Conservation (phyloP, 768 basidiomycete genomes). For the Sarcodon aspratus region DNA sequence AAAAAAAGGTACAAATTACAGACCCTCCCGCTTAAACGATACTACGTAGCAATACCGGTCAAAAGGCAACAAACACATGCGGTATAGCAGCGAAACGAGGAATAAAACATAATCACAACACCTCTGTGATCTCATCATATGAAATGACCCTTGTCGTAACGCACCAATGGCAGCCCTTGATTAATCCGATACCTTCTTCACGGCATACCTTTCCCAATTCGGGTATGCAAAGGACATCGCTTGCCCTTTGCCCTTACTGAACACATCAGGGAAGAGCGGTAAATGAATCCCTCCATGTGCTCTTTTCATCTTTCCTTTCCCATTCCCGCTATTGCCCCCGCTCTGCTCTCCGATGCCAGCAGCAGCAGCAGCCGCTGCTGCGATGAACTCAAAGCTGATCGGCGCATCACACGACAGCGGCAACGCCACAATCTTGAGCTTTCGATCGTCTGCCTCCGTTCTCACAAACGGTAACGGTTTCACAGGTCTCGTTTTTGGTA, state of each 20-base stretch:
- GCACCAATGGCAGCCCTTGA: background rate
- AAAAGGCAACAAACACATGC: no score
- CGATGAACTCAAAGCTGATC: conserved; percentile 5
- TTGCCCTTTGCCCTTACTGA: conserved; percentile 18
- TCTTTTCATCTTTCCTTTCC: conserved; percentile 7
- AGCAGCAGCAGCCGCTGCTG: background rate
- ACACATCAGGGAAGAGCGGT: background rate
- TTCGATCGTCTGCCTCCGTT: conserved; percentile 37
- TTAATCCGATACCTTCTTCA: conserved; percentile 26
- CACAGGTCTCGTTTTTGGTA: conserved; percentile 27
- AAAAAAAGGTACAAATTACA: no score
- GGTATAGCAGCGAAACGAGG: no score
- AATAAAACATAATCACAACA: no score
- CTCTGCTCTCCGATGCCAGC: background rate
- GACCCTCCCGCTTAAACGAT: no score
- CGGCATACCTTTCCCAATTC: conserved; percentile 55
- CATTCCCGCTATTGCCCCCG: background rate
- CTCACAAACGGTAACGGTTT: conserved; percentile 44
- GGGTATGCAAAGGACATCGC: conserved; percentile 36
- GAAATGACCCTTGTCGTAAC: background rate
- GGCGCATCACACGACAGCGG: conserved; percentile 30
- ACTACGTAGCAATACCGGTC: no score
- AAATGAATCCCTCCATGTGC: conserved; percentile 4
- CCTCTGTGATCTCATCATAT: background rate
- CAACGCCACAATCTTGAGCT: conserved; percentile 39